Base-by-base conservation (phyloP, 495 filamentous ascomycete species). In the Pyrenula massariospora region DNA sequence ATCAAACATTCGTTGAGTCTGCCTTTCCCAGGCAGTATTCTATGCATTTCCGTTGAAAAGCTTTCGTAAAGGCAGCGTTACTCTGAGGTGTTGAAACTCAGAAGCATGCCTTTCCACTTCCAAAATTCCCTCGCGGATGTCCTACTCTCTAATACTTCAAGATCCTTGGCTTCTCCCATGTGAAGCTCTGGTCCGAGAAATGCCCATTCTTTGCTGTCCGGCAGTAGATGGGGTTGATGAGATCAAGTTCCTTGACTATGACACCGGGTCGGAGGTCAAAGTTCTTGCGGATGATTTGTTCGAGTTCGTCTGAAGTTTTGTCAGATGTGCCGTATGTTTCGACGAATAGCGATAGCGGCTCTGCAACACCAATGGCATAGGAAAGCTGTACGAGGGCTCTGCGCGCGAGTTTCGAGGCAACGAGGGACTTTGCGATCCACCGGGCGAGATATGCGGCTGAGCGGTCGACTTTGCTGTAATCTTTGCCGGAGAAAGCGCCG, bases 401-500 rank as follows among this genome's bases (percentile, higher is more conserved):
- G 66, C 91, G 89, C 62, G 86, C 86, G 57, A 98, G 87, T 63
- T 85, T 84, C 65, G 92, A 86, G 64, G 84, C 75, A 58, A 98
- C 89, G 60, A 98, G 80, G 48, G 93, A 98, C 84, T 98, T 98
- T 70, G 93, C 93, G 72, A 98, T 88, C 93, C 93, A 98, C 64
- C 93, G 89, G 65, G 85, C 91, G 62, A 96, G 83, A 77, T 98
- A 98, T 66, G 93, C 93, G 62, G 93, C 93, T 25, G 92, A 96
- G 63, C 93, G 88, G 72, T 98, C 93, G 74, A 98, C 93, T 82
- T 98, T 98, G 77, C 90, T 95, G 87, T 96, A 98, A 73, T 98
- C 93, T 84, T 98, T 98, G 69, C 93, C 93, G 68, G 93, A 97
- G 87, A 98, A 98, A 73, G 93, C 93, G 83, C 93, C 93, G 78